Base-by-base conservation (phyloP, 2,329 filamentous ascomycete genomes). In the Aotearoamyces nothofagi region DNA sequence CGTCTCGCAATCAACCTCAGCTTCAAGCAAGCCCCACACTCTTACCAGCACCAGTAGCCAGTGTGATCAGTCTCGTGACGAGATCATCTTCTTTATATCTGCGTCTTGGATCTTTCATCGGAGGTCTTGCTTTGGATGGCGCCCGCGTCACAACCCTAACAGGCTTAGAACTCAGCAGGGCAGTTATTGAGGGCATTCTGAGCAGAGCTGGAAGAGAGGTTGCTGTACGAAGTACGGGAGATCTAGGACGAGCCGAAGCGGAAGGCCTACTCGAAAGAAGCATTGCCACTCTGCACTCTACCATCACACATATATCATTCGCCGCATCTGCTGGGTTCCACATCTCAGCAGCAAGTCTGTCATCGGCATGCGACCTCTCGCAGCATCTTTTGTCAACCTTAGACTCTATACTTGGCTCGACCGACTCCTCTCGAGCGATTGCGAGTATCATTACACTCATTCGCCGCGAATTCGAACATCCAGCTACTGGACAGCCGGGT, bases 351-450 rank as follows among this genome's bases (percentile, higher is more conserved):
- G 62, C 66, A 1, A 61, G 67, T 4, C 49, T 73, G 10, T 61
- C 61, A 11, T 57, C 61, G 9, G 60, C 59, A 4, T 69, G 66
- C 5, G 62, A 71, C 28, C 47, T 68, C 5, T 69, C 69, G 0
- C 67, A 72, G 34, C 51, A 73, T 17, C 50, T 73, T 1, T 53
- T 78, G 6, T 61, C 61, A 3, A 63, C 66, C 1, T 52, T 78
- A 13, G 72, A 78, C 42, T 66, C 71, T 37, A 63, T 77, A 22
- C 66, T 78, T 15, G 73, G 73, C 9, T 73, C 69, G 3, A 78
- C 73, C n/a, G 73, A 78, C 45, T 75, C 71, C 2, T 77, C 72
- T 2, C 56, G 71, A 22, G 72, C 73, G 8, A 73, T 78, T 33
- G 69, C 71, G 3, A 72, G 69, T 44, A 77, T 78, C 41, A 62